phyloP scores from a whole-genome alignment of 495 filamentous ascomycete species.

The Cetradonia linearis region DNA sequence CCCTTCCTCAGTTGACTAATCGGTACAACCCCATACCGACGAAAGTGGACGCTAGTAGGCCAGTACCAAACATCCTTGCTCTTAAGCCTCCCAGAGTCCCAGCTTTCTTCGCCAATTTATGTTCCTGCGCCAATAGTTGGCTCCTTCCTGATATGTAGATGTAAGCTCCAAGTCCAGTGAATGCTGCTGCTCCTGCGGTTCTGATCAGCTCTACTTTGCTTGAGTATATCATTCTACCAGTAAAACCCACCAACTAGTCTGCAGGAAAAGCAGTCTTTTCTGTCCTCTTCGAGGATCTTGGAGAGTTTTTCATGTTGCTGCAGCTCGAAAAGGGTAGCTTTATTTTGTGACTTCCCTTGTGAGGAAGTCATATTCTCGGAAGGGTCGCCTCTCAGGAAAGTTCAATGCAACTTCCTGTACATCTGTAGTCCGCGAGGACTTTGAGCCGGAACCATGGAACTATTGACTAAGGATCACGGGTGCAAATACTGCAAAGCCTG shows the following conservation, averaged over 20 bases:
- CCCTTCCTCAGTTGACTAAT: constrained; percentile 39
- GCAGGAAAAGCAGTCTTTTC: constrained; percentile 61
- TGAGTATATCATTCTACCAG: not conserved
- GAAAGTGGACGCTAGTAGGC: constrained; percentile 56
- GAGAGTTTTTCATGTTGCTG: constrained; percentile 43
- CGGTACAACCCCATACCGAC: constrained; percentile 59
- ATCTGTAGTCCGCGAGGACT: not conserved
- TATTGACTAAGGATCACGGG: not conserved
- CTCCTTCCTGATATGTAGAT: constrained; percentile 70
- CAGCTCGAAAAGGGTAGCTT: constrained; percentile 32
- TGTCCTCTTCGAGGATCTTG: constrained; percentile 48
- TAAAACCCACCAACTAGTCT: constrained; percentile 51
- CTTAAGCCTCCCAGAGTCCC: constrained; percentile 69
- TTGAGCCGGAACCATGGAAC: not conserved
- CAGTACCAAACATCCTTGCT: constrained; percentile 58
- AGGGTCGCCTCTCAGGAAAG: too few relatives aligned
- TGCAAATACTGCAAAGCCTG: not conserved
- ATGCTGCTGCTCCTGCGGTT: constrained; percentile 61
- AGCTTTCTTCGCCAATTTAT: constrained; percentile 52
- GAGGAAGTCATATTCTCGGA: not conserved
- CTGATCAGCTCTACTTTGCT: not conserved
- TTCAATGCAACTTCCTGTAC: not conserved
- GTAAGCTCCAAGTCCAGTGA: constrained; percentile 82
- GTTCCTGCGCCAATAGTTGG: constrained; percentile 61
- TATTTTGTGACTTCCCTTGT: not conserved